Evolutionary conservation across 495 filamentous ascomycete species (phyloP), one percentile per base, ranked within the genome.

Genomic region (Bathelium albidoporum): DNA sequence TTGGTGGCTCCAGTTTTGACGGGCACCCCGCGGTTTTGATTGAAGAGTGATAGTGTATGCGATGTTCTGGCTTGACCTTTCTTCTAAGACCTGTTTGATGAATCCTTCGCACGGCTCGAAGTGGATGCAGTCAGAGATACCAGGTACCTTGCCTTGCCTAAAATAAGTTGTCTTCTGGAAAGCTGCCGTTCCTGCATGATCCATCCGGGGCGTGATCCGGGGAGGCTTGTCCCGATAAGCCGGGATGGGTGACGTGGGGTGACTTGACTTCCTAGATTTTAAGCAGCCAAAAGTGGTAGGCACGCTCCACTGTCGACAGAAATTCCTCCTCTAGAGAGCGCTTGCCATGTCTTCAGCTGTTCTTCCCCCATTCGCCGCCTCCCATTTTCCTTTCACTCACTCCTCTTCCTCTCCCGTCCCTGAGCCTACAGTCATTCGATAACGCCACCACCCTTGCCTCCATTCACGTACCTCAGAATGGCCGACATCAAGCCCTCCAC

Each of bases 401-500:
- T 14, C 14, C 34, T 39, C 34, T 39, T 39, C 5, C 14, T 39
- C 34, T 14, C 34, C 5, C 34, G 5, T 39, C 34, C 14, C n/a
- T n/a, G n/a, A n/a, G n/a, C n/a, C n/a, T n/a, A n/a, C n/a, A n/a
- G n/a, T n/a, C n/a, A n/a, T n/a, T n/a, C 44, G 1, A 20, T 49
- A 49, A 20, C 44, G n/a, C 49, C 49, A 29, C 16, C 24, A 28
- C 22, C 24, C 49, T 55, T 26, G 22, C 49, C 34, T 14, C 5
- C 34, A 39, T 10, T 31, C 28, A 34, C 39, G 16, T 29, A 11
- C 49, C 31, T 24, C 43, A 44, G 39, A 63, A 77, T 77, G 74
- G 73, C 74, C 31, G 72, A 75, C 66, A 61, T 65, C 59, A 70
- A 71, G 16, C 70, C 68, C 61, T 41, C 63, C 20, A 71, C 72